A percentile compares a stretch with the other conserved stretches of the same genome.
Conservation (phyloP, 148 eudicot species). For the Nepenthes mirabilis region DNA sequence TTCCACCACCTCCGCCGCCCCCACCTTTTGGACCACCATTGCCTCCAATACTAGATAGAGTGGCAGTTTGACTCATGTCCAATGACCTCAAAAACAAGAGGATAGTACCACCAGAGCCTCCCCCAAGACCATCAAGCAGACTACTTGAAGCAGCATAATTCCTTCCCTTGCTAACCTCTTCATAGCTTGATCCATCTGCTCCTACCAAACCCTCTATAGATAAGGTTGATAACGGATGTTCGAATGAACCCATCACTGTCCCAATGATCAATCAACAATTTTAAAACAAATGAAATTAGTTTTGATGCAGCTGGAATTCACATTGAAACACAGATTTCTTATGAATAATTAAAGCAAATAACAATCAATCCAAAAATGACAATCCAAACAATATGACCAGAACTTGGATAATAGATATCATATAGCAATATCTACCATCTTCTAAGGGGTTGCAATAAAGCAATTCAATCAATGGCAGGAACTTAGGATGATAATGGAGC, state of each 20-base stretch:
- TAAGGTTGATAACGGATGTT: conserved; percentile 65
- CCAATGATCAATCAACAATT: conserved; percentile 1
- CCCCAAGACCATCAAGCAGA: conserved; percentile 44
- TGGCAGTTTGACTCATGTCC: conserved; percentile 40
- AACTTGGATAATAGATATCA: too few relatives aligned
- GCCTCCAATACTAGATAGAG: conserved; percentile 71
- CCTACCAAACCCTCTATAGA: conserved; percentile 58
- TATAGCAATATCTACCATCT: too few relatives aligned
- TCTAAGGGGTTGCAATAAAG: background rate
- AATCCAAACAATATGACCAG: too few relatives aligned
- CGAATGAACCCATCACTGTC: conserved; percentile 81
- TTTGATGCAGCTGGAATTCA: background rate
- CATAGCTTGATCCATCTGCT: conserved; percentile 75
- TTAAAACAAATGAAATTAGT: background rate
- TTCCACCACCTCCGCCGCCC: conserved; percentile 93
- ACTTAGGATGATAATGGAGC: background rate
- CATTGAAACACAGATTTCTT: background rate
- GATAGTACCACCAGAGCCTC: conserved; percentile 98
- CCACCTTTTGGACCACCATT: conserved; percentile 71
- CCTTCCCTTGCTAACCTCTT: conserved; percentile 13
- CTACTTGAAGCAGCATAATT: conserved; percentile 9
- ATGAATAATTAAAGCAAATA: too few relatives aligned
- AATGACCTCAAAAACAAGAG: conserved; percentile 49
- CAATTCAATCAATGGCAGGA: background rate
- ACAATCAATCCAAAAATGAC: too few relatives aligned